phyloP scores from a whole-genome alignment of 1,284 basidiomycete species.

The Ustanciosporium gigantosporum region DNA sequence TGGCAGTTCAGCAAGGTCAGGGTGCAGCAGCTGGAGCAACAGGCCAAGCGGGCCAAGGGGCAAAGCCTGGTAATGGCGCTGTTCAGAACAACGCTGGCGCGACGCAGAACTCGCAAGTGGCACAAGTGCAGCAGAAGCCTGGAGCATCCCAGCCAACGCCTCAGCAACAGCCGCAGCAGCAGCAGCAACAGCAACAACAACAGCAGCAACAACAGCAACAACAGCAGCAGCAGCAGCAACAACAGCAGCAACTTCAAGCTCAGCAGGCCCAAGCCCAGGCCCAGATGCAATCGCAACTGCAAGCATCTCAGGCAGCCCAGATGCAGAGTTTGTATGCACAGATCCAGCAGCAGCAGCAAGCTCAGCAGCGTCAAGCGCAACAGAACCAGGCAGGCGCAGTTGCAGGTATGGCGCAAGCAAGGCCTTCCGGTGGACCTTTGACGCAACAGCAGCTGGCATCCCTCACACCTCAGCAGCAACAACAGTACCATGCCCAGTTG shows the following conservation, averaged over 20 bases:
- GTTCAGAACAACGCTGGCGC: background rate
- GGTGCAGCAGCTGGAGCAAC: slow-evolving; percentile 1
- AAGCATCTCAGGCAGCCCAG: slow-evolving; percentile 23
- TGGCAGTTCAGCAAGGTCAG: slow-evolving; percentile 26
- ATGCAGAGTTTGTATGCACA: slow-evolving; percentile 40
- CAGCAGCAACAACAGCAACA: slow-evolving; percentile 10
- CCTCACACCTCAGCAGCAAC: slow-evolving; percentile 27
- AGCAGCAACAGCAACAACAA: slow-evolving; percentile 12
- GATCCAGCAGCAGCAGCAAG: slow-evolving; percentile 29
- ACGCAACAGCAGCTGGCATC: slow-evolving; percentile 25
- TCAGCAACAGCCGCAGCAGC: background rate
- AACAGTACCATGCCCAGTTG: slow-evolving; percentile 35
- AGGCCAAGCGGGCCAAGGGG: slow-evolving; percentile 4
- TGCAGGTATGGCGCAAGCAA: slow-evolving; percentile 14
- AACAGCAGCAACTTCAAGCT: slow-evolving; percentile 13
- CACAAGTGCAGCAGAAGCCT: background rate
- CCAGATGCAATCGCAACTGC: slow-evolving; percentile 19
- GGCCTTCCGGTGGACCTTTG: slow-evolving; percentile 18
- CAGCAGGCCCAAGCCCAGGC: slow-evolving; percentile 21
- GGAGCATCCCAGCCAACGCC: background rate
- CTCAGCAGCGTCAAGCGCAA: slow-evolving; percentile 18
- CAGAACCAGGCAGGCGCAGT: slow-evolving; percentile 15
- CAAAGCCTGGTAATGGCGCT: background rate
- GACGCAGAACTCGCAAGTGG: background rate
- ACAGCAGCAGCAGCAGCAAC: slow-evolving; percentile 7